Conservation (phyloP, 257 asterid species). For the Ehretia macrophylla region DNA sequence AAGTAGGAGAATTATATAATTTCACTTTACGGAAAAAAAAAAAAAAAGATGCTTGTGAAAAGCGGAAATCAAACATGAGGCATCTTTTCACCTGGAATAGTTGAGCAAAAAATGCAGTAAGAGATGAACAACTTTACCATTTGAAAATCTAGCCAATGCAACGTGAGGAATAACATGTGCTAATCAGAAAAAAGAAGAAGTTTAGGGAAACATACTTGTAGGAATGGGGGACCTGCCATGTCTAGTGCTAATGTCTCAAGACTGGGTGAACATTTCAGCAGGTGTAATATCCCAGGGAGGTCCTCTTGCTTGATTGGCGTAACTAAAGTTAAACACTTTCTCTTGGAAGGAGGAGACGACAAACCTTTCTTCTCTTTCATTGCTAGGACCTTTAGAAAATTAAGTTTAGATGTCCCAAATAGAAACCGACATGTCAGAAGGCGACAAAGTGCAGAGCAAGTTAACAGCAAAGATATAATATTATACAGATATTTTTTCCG, state of each 20-base stretch:
- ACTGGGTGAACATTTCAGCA: conserved; percentile 8
- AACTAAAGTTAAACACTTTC: background rate
- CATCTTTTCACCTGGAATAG: background rate
- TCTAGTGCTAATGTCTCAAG: conserved; percentile 1
- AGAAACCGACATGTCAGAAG: background rate
- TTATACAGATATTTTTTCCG: too few relatives aligned
- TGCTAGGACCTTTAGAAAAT: background rate
- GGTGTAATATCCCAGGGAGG: conserved; percentile 5
- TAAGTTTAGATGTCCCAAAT: background rate
- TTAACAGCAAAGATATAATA: too few relatives aligned
- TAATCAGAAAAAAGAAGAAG: background rate
- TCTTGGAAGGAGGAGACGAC: conserved; percentile 3
- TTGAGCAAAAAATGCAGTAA: background rate
- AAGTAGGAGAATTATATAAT: too few relatives aligned
- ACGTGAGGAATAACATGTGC: background rate
- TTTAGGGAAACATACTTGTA: background rate
- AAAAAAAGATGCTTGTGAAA: too few relatives aligned
- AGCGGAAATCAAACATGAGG: too few relatives aligned
- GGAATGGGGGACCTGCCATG: background rate
- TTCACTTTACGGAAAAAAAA: too few relatives aligned
- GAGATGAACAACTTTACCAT: background rate
- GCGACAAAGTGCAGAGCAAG: background rate
- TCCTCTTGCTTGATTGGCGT: background rate
- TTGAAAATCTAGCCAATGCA: background rate
- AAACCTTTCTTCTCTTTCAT: background rate